These are phyloP conservation scores for Beta corolliflora DNA, from an alignment of 179 eudicot species.

Conservation along the genomic window DNA sequence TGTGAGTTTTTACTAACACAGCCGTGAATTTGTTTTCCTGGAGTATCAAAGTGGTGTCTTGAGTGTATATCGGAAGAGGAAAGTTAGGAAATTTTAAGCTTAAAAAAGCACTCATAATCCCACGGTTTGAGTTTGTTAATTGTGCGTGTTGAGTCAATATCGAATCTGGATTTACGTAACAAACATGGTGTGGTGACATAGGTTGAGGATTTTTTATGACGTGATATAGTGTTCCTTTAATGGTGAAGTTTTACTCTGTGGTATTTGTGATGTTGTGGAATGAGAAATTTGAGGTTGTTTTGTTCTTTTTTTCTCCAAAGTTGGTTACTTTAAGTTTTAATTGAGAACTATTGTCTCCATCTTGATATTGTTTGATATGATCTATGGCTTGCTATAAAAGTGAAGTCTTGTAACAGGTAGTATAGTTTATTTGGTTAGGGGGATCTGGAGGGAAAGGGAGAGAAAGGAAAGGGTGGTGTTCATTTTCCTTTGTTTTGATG, in stretches of 20 bases:
- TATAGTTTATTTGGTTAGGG: too few relatives aligned
- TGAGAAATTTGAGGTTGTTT: background rate
- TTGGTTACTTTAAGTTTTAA: background rate
- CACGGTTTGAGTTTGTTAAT: background rate
- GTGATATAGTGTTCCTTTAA: background rate
- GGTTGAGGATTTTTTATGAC: background rate
- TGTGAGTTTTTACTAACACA: slow-evolving; percentile 44
- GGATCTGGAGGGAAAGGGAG: too few relatives aligned
- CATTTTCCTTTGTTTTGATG: too few relatives aligned
- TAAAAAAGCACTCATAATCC: background rate
- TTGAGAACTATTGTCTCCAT: background rate
- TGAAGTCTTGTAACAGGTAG: too few relatives aligned
- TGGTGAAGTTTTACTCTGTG: background rate
- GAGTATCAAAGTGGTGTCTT: too few relatives aligned
- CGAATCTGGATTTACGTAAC: background rate
- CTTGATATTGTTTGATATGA: background rate
- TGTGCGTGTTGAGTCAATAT: background rate
- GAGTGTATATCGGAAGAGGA: too few relatives aligned
- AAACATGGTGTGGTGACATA: too few relatives aligned
- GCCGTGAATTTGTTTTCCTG: background rate
- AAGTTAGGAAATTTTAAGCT: too few relatives aligned
- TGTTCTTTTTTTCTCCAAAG: background rate
- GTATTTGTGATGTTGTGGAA: background rate
- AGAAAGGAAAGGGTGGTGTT: too few relatives aligned
- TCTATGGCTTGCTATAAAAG: background rate